phyloP scores from a whole-genome alignment of 306 rosid genomes.

The Lupinus albus region DNA sequence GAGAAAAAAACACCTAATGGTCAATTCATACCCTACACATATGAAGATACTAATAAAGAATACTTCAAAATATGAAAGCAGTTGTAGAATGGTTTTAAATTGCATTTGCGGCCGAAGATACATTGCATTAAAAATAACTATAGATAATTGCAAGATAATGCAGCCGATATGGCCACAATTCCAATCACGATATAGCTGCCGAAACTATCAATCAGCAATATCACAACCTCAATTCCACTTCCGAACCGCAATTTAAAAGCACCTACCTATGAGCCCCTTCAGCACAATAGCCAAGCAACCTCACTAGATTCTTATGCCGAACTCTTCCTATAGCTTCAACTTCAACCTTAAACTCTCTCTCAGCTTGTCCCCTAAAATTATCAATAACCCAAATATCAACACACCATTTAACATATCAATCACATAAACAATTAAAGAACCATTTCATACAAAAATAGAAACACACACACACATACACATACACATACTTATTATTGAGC shows the following conservation, averaged over 20 bases:
- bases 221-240: background rate
- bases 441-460: background rate
- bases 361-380: slow-evolving; percentile 80
- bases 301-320: slow-evolving; percentile 83
- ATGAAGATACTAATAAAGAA: background rate
- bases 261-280: slow-evolving; percentile 91
- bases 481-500: slow-evolving; percentile 71
- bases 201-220: background rate
- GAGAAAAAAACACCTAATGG: background rate
- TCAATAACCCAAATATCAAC: slow-evolving; percentile 1
- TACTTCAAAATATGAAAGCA: background rate
- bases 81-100: background rate
- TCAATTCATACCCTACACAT: background rate
- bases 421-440: background rate
- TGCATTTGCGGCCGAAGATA: background rate
- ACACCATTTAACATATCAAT: too few species aligned
- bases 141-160: slow-evolving; percentile 17
- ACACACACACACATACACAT: too few species aligned
- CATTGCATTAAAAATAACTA: background rate
- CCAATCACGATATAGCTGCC: background rate
- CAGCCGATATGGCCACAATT: background rate
- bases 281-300: slow-evolving; percentile 89
- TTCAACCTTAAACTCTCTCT: slow-evolving; percentile 84
- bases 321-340: slow-evolving; percentile 96
- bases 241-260: background rate